Percentiles rank a stretch among this genome's conserved stretches.
These are phyloP conservation scores for Daucus carota DNA, from an alignment of 129 eudicot species.

Conservation along the genomic window DNA sequence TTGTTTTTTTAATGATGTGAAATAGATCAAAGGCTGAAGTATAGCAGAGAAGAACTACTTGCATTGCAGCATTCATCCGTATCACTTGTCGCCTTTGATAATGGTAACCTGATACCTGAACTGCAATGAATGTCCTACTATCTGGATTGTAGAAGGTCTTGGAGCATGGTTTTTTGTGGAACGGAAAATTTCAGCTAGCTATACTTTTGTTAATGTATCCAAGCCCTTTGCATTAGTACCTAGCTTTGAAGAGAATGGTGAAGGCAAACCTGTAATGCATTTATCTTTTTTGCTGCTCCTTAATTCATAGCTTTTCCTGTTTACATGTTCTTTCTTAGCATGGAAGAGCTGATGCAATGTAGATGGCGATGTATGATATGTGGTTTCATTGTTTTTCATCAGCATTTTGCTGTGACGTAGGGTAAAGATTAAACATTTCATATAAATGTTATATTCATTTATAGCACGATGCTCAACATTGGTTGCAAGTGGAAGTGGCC, in stretches of 20 bases:
- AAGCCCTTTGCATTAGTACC: not conserved
- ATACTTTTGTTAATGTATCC: not conserved
- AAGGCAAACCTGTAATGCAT: not conserved
- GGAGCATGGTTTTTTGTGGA: not conserved
- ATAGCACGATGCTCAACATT: no score
- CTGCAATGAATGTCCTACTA: not conserved
- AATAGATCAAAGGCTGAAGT: slow-evolving; percentile 82
- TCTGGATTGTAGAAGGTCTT: not conserved
- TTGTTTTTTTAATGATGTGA: slow-evolving; percentile 3
- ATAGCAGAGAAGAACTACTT: slow-evolving; percentile 67
- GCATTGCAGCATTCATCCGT: slow-evolving; percentile 47
- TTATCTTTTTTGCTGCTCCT: not conserved
- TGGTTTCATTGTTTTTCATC: not conserved
- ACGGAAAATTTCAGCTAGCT: not conserved
- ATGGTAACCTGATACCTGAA: not conserved
- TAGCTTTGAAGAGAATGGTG: no score
- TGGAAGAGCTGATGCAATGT: not conserved
- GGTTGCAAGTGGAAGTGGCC: no score
- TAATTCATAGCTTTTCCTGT: not conserved
- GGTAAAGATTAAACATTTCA: not conserved
- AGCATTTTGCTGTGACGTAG: not conserved
- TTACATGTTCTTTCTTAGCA: no score
- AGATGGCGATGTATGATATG: not conserved
- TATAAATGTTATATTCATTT: no score
- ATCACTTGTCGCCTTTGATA: slow-evolving; percentile 13